These are phyloP conservation scores for Fusarium papillatum DNA, from an alignment of 2,329 filamentous ascomycete species.

Conservation along the genomic window DNA sequence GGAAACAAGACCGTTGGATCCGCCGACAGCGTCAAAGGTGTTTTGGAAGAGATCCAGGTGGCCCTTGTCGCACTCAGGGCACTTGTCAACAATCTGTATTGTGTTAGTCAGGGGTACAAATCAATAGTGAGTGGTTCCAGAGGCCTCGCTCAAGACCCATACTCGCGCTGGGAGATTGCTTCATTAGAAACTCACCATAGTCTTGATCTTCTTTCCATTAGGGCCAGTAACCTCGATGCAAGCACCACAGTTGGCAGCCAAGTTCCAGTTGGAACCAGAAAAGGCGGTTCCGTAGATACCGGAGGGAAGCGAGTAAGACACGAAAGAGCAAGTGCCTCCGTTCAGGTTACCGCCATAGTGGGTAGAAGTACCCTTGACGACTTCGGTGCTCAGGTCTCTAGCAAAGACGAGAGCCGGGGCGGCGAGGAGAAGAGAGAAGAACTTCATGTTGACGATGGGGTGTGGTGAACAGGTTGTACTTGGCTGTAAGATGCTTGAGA, in stretches of 20 bases:
- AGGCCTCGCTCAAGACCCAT: not conserved
- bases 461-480: constrained; percentile 9
- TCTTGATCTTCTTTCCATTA: constrained; percentile 67
- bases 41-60: constrained; percentile 62
- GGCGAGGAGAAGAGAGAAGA: constrained; percentile 32
- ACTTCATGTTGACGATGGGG: constrained; percentile 35
- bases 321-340: constrained; percentile 75
- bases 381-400: constrained; percentile 25
- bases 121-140: too few species aligned
- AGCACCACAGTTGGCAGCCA: constrained; percentile 68
- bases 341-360: constrained; percentile 68
- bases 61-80: constrained; percentile 55
- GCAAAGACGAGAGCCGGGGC: constrained; percentile 37
- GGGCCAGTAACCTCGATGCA: constrained; percentile 73
- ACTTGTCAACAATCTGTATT: constrained; percentile 58
- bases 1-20: constrained; percentile 50
- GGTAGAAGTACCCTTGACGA: constrained; percentile 50
- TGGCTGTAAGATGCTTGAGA: constrained; percentile 2
- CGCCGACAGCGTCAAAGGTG: constrained; percentile 54
- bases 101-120: not conserved
- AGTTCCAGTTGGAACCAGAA: constrained; percentile 69
- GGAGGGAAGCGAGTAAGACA: constrained; percentile 71
- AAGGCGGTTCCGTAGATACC: constrained; percentile 73
- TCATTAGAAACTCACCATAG: constrained; percentile 66
- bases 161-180: not conserved